phyloP scores from a whole-genome alignment of 169 alveolate species.

The Cystoisospora suis region DNA sequence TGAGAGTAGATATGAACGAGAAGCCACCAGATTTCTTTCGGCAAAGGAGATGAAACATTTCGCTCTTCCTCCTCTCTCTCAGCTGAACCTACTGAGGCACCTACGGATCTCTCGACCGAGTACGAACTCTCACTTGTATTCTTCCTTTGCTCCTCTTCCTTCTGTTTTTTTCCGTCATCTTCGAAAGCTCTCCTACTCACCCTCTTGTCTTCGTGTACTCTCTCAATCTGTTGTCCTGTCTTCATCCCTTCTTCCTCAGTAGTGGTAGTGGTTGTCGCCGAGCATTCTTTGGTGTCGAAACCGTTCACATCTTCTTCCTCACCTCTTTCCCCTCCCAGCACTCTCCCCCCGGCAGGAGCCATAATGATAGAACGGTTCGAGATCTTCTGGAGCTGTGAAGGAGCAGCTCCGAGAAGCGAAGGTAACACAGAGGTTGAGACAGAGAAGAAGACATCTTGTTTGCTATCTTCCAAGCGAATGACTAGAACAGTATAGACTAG shows the following conservation, averaged over 20 bases:
- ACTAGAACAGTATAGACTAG: slow-evolving; percentile 48
- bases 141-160: not conserved
- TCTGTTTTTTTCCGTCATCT: not conserved
- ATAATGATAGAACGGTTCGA: not conserved
- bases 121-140: not conserved
- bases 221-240: no score
- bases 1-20: slow-evolving; percentile 51
- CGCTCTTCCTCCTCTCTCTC: not conserved
- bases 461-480: slow-evolving; percentile 44
- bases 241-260: no score
- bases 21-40: slow-evolving; percentile 65
- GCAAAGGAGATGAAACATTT: slow-evolving; percentile 38
- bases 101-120: not conserved
- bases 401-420: slow-evolving; percentile 48
- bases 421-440: slow-evolving; percentile 57
- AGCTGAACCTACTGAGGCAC: not conserved
- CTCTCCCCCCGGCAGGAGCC: not conserved
- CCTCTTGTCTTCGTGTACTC: no score
- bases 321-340: no score
- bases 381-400: slow-evolving; percentile 36
- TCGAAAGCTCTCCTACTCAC: not conserved
- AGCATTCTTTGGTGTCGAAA: no score
- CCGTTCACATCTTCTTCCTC: no score
- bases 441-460: slow-evolving; percentile 53
- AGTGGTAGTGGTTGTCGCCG: no score